phyloP scores from a whole-genome alignment of 2,329 filamentous ascomycete species.

The Gliomastix tumulicola region DNA sequence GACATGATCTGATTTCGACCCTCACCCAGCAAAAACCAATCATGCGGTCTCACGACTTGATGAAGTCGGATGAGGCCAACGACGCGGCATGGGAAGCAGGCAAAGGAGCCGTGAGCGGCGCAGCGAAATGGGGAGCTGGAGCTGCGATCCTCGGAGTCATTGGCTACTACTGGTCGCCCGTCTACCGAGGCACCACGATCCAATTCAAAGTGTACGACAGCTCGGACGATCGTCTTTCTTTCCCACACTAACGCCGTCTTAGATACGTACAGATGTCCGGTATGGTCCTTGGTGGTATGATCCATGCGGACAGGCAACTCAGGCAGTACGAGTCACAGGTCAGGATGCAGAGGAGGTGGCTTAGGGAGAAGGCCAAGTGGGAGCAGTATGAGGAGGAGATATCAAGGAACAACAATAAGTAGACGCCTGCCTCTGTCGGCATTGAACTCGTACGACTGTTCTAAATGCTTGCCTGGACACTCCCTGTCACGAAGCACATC shows the following conservation, averaged over 20 bases:
- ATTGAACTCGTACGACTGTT: too few relatives aligned
- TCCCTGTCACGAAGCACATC: too few relatives aligned
- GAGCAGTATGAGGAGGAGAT: conserved; percentile 55
- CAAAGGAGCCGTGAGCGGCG: conserved; percentile 59
- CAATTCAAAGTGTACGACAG: conserved; percentile 68
- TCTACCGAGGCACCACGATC: conserved; percentile 66
- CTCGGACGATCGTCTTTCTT: not conserved
- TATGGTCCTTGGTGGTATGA: conserved; percentile 72
- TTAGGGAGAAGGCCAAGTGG: conserved; percentile 63
- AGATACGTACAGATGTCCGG: conserved; percentile 81
- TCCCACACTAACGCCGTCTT: conserved; percentile 2
- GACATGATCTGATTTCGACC: too few relatives aligned
- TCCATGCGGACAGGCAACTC: conserved; percentile 66
- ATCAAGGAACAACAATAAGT: too few relatives aligned
- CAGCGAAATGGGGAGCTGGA: conserved; percentile 65
- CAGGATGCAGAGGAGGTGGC: conserved; percentile 56
- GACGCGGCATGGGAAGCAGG: conserved; percentile 66
- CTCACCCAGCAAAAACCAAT: too few relatives aligned
- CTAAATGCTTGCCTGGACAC: too few relatives aligned
- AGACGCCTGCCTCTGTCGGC: too few relatives aligned
- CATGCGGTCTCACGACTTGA: conserved; percentile 48
- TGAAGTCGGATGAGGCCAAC: conserved; percentile 60
- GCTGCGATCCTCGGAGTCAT: conserved; percentile 54
- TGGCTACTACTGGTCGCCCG: conserved; percentile 58
- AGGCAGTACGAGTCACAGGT: conserved; percentile 60